Evolutionary conservation across 768 basidiomycete species (phyloP), one percentile per base, ranked within the genome.

Genomic region (Trametes sanguinea): DNA sequence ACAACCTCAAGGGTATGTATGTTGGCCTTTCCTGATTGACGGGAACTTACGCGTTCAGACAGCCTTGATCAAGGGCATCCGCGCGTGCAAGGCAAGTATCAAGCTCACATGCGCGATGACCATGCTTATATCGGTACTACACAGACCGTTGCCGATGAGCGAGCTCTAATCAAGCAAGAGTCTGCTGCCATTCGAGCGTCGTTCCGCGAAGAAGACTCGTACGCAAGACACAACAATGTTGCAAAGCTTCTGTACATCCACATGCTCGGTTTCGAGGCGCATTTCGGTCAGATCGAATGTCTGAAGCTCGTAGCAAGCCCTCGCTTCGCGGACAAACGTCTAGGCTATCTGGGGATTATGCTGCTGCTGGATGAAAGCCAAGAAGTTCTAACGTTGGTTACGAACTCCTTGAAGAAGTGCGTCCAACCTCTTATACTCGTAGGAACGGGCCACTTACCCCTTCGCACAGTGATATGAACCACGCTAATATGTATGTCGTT

Each of bases 281-380:
- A 99, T 75, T 99, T 98, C 73, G 97, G 96, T 55, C 97, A 99
- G 81, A 98, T 99, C 74, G 94, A 96, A 80, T 95, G 94, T 76
- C 79, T 95, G 68, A 95, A 94, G 73, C 87, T 95, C 47, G 95
- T 97, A 42, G 95, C 95, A 35, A 94, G 94, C 71, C 94, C 95
- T 14, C 84, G 95, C 50, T 99, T 98, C 77, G 84, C 90, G 44
- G 97, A 99, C 80, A 99, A 99, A 77, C 83, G 95, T 27, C 79
- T 98, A 14, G 97, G 97, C 0, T 99, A 98, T 70, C 79, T 99
- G 37, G 97, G 97, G 0, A 98, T 98, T 67, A 98, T 98, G 97
- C 79, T 99, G 64, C 78, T 99, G 39, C 76, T 99, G 63, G 97
- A 99, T 72, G 97, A 99, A 80, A 97, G 92, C 68, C 94, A 97